Evolutionary conservation across 176 grass and related monocot species (phyloP).

Genomic region (Avena sativa): DNA sequence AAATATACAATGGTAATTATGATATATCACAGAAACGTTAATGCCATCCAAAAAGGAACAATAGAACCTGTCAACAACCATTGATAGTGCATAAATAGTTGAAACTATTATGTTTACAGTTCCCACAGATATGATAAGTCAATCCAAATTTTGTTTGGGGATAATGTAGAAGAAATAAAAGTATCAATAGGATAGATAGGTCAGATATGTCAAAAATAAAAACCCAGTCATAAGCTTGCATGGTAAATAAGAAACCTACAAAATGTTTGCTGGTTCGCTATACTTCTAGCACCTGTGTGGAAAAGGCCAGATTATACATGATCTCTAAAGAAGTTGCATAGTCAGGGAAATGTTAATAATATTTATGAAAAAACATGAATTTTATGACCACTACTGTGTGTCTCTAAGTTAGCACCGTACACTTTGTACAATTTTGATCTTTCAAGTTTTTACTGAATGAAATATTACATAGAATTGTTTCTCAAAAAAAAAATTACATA

Average conservation of each 20-base stretch:
- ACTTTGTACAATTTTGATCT: not conserved
- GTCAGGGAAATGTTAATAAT: not conserved
- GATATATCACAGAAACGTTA: not conserved
- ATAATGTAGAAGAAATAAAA: constrained; percentile 26
- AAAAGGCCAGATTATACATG: constrained; percentile 28
- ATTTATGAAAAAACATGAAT: constrained; percentile 12
- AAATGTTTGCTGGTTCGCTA: not conserved
- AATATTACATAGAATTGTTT: not conserved
- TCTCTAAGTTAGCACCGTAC: constrained; percentile 6
- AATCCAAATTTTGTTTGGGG: not conserved
- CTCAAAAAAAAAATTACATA: not conserved
- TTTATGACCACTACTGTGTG: constrained; percentile 5
- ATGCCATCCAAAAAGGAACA: constrained; percentile 20
- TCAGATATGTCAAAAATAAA: constrained; percentile 29
- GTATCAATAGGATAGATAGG: constrained; percentile 14
- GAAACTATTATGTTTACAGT: constrained; percentile 30
- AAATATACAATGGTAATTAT: not conserved
- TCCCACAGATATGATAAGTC: not conserved
- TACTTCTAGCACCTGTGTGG: not conserved
- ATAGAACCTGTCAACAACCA: not conserved
- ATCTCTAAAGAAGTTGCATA: constrained; percentile 24
- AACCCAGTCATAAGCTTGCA: not conserved
- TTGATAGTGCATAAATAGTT: constrained; percentile 3
- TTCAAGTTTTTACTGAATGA: constrained; percentile 7
- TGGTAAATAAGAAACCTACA: constrained; percentile 18